A percentile compares a stretch with the other conserved stretches of the same genome.
These are phyloP conservation scores for Elongisporangium senticosum DNA, from an alignment of 352 stramenopile species.

Conservation along the genomic window DNA sequence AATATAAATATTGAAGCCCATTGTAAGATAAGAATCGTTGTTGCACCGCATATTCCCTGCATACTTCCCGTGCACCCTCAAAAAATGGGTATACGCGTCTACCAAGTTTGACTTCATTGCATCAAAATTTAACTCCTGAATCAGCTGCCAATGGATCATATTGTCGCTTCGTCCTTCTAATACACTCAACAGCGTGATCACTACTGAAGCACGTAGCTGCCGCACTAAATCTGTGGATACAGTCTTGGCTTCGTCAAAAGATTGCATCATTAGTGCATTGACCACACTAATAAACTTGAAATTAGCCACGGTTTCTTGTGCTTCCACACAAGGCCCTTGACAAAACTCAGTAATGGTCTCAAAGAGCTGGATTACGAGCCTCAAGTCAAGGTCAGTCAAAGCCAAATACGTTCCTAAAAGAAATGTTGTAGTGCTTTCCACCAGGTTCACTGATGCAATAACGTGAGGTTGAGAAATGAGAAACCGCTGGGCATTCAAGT, in stretches of 20 bases:
- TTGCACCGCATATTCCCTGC: slow-evolving; percentile 55
- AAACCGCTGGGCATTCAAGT: slow-evolving; percentile 51
- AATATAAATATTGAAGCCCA: slow-evolving; percentile 80
- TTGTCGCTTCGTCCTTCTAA: slow-evolving; percentile 56
- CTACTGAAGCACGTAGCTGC: slow-evolving; percentile 41
- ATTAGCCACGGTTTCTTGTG: slow-evolving; percentile 64
- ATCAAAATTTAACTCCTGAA: slow-evolving; percentile 73
- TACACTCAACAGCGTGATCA: slow-evolving; percentile 57
- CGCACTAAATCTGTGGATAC: slow-evolving; percentile 14
- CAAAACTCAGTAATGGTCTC: slow-evolving; percentile 77
- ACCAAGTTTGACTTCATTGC: slow-evolving; percentile 56
- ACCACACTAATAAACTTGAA: slow-evolving; percentile 75
- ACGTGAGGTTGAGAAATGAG: slow-evolving; percentile 38
- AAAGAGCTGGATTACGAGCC: slow-evolving; percentile 62
- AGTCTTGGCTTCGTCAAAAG: slow-evolving; percentile 26
- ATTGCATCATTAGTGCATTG: slow-evolving; percentile 60
- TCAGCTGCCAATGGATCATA: slow-evolving; percentile 53
- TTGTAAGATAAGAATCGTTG: slow-evolving; percentile 56
- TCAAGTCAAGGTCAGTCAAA: slow-evolving; percentile 42
- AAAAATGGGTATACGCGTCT: slow-evolving; percentile 50
- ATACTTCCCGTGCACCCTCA: slow-evolving; percentile 29
- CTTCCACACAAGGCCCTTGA: slow-evolving; percentile 67
- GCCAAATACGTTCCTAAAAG: slow-evolving; percentile 55
- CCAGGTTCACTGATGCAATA: slow-evolving; percentile 36
- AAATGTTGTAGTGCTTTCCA: slow-evolving; percentile 61